phyloP scores from a whole-genome alignment of 2,329 filamentous ascomycete species.

The Talaromyces funiculosus region DNA sequence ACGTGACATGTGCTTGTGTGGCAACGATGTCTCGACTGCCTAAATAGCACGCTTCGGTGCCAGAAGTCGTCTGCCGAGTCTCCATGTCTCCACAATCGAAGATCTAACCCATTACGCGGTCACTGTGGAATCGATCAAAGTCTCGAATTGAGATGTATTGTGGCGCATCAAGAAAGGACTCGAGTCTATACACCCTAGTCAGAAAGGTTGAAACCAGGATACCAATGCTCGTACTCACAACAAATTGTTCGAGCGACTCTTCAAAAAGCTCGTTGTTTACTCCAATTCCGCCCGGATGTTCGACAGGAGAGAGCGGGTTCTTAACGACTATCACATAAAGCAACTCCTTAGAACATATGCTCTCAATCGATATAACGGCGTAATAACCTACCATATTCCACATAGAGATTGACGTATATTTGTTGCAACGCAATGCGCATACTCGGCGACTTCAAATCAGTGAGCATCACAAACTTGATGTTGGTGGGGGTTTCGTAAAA shows the following conservation, averaged over 20 bases:
- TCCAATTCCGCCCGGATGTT: slow-evolving; percentile 57
- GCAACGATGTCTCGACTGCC: not conserved
- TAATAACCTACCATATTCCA: slow-evolving; percentile 69
- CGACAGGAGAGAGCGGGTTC: slow-evolving; percentile 56
- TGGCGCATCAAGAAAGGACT: slow-evolving; percentile 6
- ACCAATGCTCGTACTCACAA: slow-evolving; percentile 31
- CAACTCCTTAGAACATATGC: not conserved
- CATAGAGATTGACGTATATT: slow-evolving; percentile 97
- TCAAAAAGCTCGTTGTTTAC: slow-evolving; percentile 63
- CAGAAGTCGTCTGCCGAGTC: not conserved
- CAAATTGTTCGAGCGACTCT: slow-evolving; percentile 49
- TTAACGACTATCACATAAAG: slow-evolving; percentile 54
- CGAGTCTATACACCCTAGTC: not conserved
- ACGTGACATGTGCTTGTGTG: not conserved
- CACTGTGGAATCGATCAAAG: not conserved
- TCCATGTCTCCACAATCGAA: not conserved
- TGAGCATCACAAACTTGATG: slow-evolving; percentile 94
- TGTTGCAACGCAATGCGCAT: slow-evolving; percentile 94
- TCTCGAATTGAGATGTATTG: not conserved
- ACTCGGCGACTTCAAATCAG: slow-evolving; percentile 79
- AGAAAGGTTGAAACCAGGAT: not conserved
- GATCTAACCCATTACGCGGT: not conserved
- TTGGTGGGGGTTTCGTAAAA: slow-evolving; percentile 98
- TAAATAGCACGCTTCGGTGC: not conserved
- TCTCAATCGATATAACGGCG: not conserved